Evolutionary conservation across 2,329 filamentous ascomycete species (phyloP).

Genomic region (Penicillium expansum): DNA sequence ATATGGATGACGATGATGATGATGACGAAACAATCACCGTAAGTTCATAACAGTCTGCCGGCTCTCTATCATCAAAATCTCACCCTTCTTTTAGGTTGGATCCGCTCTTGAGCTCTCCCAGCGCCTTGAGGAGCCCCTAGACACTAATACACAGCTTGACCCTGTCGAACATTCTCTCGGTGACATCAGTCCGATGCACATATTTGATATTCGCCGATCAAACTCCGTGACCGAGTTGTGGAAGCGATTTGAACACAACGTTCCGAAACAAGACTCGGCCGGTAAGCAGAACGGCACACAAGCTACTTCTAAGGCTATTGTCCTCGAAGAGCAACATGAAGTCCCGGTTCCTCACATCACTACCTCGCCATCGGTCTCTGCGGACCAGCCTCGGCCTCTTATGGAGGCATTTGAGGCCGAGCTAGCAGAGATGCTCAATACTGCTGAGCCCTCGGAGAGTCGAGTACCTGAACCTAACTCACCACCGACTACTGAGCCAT

Average conservation of each 20-base stretch:
- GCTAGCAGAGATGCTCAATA: constrained; percentile 35
- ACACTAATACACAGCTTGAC: constrained; percentile 9
- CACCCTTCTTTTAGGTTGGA: constrained; percentile 39
- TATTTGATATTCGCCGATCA: constrained; percentile 47
- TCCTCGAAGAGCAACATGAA: constrained; percentile 6
- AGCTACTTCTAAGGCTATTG: not conserved
- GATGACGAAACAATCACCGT: constrained; percentile 49
- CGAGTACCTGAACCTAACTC: constrained; percentile 12
- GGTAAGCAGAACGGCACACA: not conserved
- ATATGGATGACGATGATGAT: constrained; percentile 49
- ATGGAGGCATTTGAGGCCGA: constrained; percentile 42
- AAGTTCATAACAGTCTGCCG: constrained; percentile 14
- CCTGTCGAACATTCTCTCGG: constrained; percentile 10
- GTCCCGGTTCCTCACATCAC: constrained; percentile 10
- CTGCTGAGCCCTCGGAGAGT: constrained; percentile 14
- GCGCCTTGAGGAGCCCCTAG: constrained; percentile 45
- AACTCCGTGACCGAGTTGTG: constrained; percentile 41
- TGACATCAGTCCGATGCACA: constrained; percentile 38
- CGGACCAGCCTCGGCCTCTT: constrained; percentile 31
- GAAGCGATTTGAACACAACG: constrained; percentile 32
- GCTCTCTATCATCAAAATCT: constrained; percentile 4
- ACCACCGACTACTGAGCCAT: constrained; percentile 10
- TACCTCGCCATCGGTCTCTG: constrained; percentile 10
- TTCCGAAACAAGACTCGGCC: not conserved
- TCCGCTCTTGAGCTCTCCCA: constrained; percentile 48